Base-by-base conservation (phyloP, 352 stramenopile species). In the Pythium angustatum region DNA sequence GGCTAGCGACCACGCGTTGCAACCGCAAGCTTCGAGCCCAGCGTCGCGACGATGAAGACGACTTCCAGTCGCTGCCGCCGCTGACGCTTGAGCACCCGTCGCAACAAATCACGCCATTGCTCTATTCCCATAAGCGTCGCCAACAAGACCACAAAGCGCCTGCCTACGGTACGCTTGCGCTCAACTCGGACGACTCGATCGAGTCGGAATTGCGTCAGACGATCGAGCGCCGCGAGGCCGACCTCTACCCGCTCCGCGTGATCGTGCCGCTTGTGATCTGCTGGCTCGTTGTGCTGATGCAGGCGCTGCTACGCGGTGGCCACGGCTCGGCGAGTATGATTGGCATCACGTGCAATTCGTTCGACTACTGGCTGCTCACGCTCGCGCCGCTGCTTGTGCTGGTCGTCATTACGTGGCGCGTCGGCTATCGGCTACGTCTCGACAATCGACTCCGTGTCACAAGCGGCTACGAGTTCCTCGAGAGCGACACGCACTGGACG, bases 401-500 rank as follows among this genome's bases (percentile, higher is more conserved):
- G 1, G 48, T 60, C 9, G 30, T 64, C 17, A 71, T 71, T 43
- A 51, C 64, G 28, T 71, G 64, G 64, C 48, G 49, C 1, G 49
- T 66, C 9, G 57, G 64, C 34, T 63, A 81, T 28, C 64, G 75
- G 3, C 48, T 93, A 24, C 81, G 80, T 24, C 77, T 94, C 7
- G 54, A 81, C 34, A 87, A 84, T 36, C 67, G 64, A 0, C 69
- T 88, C 19, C 84, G 86, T 58, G 82, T 93, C 19, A 54, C 86
- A 7, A 85, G 77, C 21, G 56, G 66, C 34, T 89, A 86, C 45
- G 54, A 54, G 19, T 99, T 98, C 64, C 66, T 85, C 2, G 78
- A 96, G 27, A 95, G 96, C 22, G 97, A 99, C 68, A 94, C 98
- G n/a, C 79, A 97, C 76, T 99, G 96, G 96, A 93, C 96, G 59